A percentile compares a stretch with the other conserved stretches of the same genome.
Evolutionary conservation across 768 basidiomycete species (phyloP).

Genomic region (Leccinum arenicola): DNA sequence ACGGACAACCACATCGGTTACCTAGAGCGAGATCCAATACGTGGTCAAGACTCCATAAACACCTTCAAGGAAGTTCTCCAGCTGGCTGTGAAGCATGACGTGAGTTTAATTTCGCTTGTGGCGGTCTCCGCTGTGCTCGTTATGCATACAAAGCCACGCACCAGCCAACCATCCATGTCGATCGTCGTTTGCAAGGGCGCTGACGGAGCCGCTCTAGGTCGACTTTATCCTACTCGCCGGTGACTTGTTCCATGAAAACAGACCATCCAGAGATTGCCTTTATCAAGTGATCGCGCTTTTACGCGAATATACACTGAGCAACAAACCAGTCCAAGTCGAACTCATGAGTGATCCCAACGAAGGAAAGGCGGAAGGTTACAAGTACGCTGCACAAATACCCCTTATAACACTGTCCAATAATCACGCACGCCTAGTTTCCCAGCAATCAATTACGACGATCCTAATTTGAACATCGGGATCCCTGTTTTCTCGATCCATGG

Average conservation of each 20-base stretch:
- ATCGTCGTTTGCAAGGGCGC: background rate
- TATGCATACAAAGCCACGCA: background rate
- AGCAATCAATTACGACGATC: slow-evolving; percentile 95
- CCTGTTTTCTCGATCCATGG: slow-evolving; percentile 99
- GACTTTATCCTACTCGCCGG: slow-evolving; percentile 95
- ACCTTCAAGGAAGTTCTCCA: slow-evolving; percentile 94
- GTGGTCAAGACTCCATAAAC: slow-evolving; percentile 93
- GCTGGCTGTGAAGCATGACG: slow-evolving; percentile 84
- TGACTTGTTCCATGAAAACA: slow-evolving; percentile 97
- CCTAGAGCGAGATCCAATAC: slow-evolving; percentile 88
- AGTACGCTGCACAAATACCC: slow-evolving; percentile 47
- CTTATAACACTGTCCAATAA: background rate
- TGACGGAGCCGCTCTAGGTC: slow-evolving; percentile 50
- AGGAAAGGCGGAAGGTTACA: slow-evolving; percentile 80
- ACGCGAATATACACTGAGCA: slow-evolving; percentile 85
- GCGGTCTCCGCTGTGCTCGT: background rate
- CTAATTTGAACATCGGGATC: slow-evolving; percentile 92
- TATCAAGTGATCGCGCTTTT: slow-evolving; percentile 88
- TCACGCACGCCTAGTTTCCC: slow-evolving; percentile 67
- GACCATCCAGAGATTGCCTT: slow-evolving; percentile 85
- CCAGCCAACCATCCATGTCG: background rate
- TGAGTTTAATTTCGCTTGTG: slow-evolving; percentile 37
- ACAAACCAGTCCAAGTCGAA: slow-evolving; percentile 88
- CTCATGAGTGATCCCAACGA: slow-evolving; percentile 91
- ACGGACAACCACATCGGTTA: slow-evolving; percentile 98